Evolutionary conservation across 805 yeast genomes (phyloP), one percentile per base, ranked within the genome.

Genomic region (Metschnikowia koreensis): DNA sequence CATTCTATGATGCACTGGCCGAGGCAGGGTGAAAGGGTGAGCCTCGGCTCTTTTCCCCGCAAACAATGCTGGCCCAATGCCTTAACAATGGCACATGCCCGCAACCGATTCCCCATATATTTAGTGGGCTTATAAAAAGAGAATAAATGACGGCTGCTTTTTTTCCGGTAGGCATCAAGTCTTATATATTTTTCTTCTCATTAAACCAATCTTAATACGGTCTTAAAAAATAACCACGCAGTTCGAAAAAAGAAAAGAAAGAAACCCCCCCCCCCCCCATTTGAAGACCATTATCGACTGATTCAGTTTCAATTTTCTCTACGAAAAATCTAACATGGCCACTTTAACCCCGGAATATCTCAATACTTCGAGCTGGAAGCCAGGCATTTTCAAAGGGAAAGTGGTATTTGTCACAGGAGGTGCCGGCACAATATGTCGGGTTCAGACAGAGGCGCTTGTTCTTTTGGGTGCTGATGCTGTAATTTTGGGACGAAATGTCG

Each of bases 391-490:
- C 73, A 77, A 82, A 52, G 96, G 87, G 12, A 91, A 91, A 66
- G 97, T 89, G 2, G 94, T 83, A 6, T 87, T 92, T 59, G 89
- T 90, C 47, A 93, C 98, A 0, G 98, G 98, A 6, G 97, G 97
- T 12, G 94, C 97, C 1, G 97, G 97, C 11, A 83, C 96, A n/a
- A 92, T 93, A 50, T 92, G 97, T 68, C 75, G 94, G 44, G 93
- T 87, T 6, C 97, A 92, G 67, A 81, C 87, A 0, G 96, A 89
- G 66, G 96, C 96, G 0, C 57, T 93, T 70, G 86, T 90, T 2
- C 70, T 81, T 15, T 72, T 93, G 10, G 98, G 98, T 6, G 94
- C 97, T 48, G 76, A 89, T 62, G 96, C 96, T 13, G 88, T 88
- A 6, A 86, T 93, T 41, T 67, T 93, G 29, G 97, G 98, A 2